These are phyloP conservation scores for Cicer chorassanicum DNA, from an alignment of 306 rosid species.

Conservation along the genomic window DNA sequence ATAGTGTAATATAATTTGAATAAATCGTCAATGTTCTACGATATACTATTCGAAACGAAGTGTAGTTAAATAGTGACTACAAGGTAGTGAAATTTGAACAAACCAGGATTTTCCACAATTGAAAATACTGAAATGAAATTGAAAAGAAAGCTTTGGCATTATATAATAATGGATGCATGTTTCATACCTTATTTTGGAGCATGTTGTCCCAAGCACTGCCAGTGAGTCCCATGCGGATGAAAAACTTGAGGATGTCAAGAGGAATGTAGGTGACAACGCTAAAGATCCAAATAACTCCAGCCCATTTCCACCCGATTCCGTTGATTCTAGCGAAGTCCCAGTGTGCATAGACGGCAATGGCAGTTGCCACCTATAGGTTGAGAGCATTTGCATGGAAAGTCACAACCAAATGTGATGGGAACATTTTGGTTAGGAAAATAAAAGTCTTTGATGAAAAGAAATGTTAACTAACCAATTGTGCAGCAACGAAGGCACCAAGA, in stretches of 20 bases:
- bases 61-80: no score
- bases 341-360: constrained; percentile 68
- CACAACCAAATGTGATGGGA: background rate
- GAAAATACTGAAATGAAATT: background rate
- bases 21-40: no score
- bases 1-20: no score
- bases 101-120: no score
- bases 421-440: background rate
- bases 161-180: background rate
- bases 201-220: constrained; percentile 67
- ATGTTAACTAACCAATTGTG: constrained; percentile 65
- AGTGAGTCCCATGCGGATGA: constrained; percentile 63
- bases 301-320: constrained; percentile 88
- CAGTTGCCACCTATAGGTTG: constrained; percentile 63
- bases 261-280: constrained; percentile 77
- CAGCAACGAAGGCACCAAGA: constrained; percentile 63
- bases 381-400: background rate
- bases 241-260: constrained; percentile 76
- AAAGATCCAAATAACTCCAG: constrained; percentile 81
- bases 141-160: background rate
- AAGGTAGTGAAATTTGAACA: no score
- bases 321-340: constrained; percentile 76
- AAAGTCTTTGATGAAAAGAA: background rate
- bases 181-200: constrained; percentile 56
- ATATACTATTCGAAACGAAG: no score